Evolutionary conservation across 1,284 basidiomycete species (phyloP), one percentile per base, ranked within the genome.

Genomic region (Cryptococcus sp.): DNA sequence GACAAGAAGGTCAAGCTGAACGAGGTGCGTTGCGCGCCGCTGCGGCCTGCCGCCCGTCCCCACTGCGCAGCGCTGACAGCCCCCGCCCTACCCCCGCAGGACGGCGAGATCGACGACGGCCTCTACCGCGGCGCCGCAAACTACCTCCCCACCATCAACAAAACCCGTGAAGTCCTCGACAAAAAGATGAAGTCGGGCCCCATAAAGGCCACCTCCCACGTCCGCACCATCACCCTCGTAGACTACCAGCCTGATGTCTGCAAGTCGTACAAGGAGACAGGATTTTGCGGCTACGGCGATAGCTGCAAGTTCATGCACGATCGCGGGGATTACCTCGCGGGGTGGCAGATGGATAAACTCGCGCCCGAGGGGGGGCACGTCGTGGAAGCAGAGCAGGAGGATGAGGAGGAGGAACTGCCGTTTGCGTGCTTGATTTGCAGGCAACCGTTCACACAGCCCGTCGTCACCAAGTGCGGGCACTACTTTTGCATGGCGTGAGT

Each of bases 211-310:
- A 84, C 85, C 8, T 87, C 80, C 68, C 97, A 95, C 57, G 94
- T 99, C 64, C 84, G 92, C 55, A 94, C 90, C 1, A 93, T 97
- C 53, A 98, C 95, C 0, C 86, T 98, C 55, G 84, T 92, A 50
- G 96, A 99, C 80, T 99, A 98, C 78, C 96, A 98, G 78, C 95
- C 96, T 3, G 95, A 98, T 71, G 91, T 98, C 20, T 99, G 96
- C 79, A 99, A 98, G 77, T 94, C 98, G 77, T 99, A 98, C 79
- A 98, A 97, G 85, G 95, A 98, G 79, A 98, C 95, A 44, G 96
- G 96, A 0, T 98, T 92, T 76, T 99, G 95, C 77, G 96, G 96
- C 4, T 99, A 96, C 73, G 96, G 96, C 33, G 96, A 99, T 77
- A 94, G 91, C 8, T 99, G 95, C 80, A 98, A 98, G 80, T 92